A percentile compares a stretch with the other conserved stretches of the same genome.
phyloP scores from a whole-genome alignment of 75 land plant species.

The Pinus taeda region DNA sequence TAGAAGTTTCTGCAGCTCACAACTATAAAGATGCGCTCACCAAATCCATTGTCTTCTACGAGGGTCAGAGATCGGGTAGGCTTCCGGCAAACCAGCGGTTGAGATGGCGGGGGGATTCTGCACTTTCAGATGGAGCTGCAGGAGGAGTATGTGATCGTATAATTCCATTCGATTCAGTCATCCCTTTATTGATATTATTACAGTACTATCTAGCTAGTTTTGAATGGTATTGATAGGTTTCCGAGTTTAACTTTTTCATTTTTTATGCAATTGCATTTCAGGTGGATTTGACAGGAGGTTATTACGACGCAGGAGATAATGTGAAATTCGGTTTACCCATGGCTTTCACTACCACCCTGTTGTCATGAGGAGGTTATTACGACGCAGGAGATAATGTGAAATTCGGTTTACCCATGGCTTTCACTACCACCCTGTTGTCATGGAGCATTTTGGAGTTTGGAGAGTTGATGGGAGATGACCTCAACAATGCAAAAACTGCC shows the following conservation, averaged over 20 bases:
- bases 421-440: too few species aligned
- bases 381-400: too few species aligned
- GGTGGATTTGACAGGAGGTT: conserved; percentile 87
- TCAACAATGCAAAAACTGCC: conserved; percentile 42
- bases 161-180: not conserved
- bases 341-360: conserved; percentile 92
- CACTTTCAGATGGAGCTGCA: conserved; percentile 21
- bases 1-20: not conserved
- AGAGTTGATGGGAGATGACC: conserved; percentile 22
- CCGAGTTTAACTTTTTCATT: too few species aligned
- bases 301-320: conserved; percentile 94
- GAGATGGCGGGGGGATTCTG: conserved; percentile 35
- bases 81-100: conserved; percentile 31
- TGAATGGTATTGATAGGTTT: conserved; percentile 59
- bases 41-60: conserved; percentile 33
- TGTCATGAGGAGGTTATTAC: too few species aligned
- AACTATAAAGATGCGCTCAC: conserved; percentile 30
- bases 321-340: conserved; percentile 91
- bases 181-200: not conserved
- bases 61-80: conserved; percentile 36
- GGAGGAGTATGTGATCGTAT: conserved; percentile 10
- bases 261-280: too few species aligned
- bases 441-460: conserved; percentile 87
- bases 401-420: too few species aligned
- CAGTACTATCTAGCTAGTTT: conserved; percentile 39